Base-by-base conservation (phyloP, 768 basidiomycete genomes). In the Agrocybe pediades region DNA sequence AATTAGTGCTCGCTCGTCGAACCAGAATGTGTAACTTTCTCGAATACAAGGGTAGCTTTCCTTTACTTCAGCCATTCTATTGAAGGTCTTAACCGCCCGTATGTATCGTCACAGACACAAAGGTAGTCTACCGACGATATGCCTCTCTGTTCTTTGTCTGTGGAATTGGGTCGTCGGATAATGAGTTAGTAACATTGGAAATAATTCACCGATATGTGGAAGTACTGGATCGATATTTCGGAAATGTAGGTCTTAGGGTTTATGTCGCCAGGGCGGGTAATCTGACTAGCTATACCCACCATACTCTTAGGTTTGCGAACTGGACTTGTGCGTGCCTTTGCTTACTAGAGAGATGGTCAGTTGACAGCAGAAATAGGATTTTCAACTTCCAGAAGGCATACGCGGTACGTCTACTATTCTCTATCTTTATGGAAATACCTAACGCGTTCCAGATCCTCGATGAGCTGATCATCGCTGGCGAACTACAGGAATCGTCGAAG, bases 301-400 rank as follows among this genome's bases (percentile, higher is more conserved):
- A 40, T 36, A 19, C n/a, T 45, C 46, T 44, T 55, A 92, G 90
- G 90, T 92, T 39, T 92, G 90, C 75, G 97, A 99, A 71, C 77
- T 99, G 48, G 97, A 98, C 71, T 77, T 99, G 93, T 95, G 70
- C 73, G 90, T 67, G 45, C 20, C 26, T 33, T 15, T n/a, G 42
- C 21, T 43, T 48, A 33, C 44, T 36, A 19, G 46, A 53, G 45
- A 57, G 45, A 41, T 39, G 25, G 56, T 59, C 52, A 57, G 56
- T 56, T 64, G 56, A 58, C 49, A 57, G 46, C 26, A 27, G 23
- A 41, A 41, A 23, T 61, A 96, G 94, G 46, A 98, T 99, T 63
- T 99, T 99, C 83, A 98, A 98, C 79, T 99, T 98, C 70, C 96
- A 98, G 69, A 99, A 98, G 73, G 97, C 97, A 40, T 98, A 95